Conservation (phyloP, 2,329 filamentous ascomycete genomes). For the Monascus ruber region DNA sequence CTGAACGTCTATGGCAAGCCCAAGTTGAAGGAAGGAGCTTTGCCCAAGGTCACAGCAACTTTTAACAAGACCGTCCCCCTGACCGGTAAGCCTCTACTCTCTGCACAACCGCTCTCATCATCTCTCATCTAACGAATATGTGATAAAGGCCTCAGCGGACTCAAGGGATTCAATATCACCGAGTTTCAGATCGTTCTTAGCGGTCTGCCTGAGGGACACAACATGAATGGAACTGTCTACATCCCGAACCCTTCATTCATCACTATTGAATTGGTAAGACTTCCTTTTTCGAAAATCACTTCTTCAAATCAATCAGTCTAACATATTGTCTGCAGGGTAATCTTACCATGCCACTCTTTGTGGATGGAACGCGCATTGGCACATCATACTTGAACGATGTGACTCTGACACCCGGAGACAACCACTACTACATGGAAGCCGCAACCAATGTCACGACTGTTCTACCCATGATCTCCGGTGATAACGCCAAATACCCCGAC, state of each 20-base stretch:
- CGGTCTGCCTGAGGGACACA: constrained; percentile 34
- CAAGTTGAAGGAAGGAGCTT: constrained; percentile 37
- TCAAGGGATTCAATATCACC: constrained; percentile 41
- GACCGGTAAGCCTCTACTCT: constrained; percentile 35
- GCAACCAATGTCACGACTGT: too few relatives aligned
- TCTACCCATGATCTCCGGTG: too few relatives aligned
- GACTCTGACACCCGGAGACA: constrained; percentile 43
- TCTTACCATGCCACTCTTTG: constrained; percentile 43
- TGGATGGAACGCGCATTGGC: constrained; percentile 39
- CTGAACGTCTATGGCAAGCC: constrained; percentile 43
- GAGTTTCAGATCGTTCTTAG: constrained; percentile 36
- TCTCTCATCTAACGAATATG: neutral
- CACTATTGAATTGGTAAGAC: constrained; percentile 39
- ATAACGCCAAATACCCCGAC: too few relatives aligned
- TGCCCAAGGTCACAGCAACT: constrained; percentile 40
- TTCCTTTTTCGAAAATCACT: neutral
- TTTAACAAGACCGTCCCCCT: constrained; percentile 48
- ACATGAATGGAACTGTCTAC: constrained; percentile 42
- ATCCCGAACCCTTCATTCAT: constrained; percentile 52
- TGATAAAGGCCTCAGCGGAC: constrained; percentile 43
- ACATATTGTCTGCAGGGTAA: constrained; percentile 33
- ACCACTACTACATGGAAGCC: constrained; percentile 27
- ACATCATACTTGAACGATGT: constrained; percentile 40
- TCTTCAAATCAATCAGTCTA: constrained; percentile 1
- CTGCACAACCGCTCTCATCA: neutral